These are phyloP conservation scores for Mycena polygramma DNA, from an alignment of 768 basidiomycete species.

Conservation along the genomic window DNA sequence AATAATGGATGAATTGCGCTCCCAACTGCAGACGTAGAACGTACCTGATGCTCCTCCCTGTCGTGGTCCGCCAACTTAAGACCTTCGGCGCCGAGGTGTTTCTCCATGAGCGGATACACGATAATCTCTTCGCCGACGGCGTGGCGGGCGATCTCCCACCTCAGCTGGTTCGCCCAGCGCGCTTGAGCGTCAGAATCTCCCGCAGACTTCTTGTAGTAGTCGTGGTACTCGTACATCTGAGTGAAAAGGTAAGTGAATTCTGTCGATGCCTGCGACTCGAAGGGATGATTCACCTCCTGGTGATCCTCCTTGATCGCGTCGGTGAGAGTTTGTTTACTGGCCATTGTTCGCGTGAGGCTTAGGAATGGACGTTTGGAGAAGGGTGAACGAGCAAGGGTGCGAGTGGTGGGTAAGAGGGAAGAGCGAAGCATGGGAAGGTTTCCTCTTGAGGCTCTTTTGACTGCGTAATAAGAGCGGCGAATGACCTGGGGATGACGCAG, in stretches of 20 bases:
- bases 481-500: not conserved
- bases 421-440: not conserved
- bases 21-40: constrained; percentile 3
- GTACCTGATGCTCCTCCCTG: constrained; percentile 68
- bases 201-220: constrained; percentile 57
- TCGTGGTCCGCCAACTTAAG: constrained; percentile 66
- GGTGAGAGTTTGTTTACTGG: constrained; percentile 43
- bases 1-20: not conserved
- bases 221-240: constrained; percentile 71
- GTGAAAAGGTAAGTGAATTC: not conserved
- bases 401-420: constrained; percentile 14
- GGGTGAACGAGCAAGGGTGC: not conserved
- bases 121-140: constrained; percentile 74
- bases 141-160: constrained; percentile 73
- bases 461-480: not conserved
- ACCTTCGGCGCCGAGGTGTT: constrained; percentile 66
- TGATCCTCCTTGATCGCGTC: constrained; percentile 64
- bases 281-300: constrained; percentile 52
- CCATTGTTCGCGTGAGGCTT: constrained; percentile 19
- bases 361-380: not conserved
- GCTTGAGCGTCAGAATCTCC: constrained; percentile 62
- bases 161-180: constrained; percentile 68
- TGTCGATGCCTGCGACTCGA: not conserved
- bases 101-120: constrained; percentile 73
- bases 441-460: not conserved